These are phyloP conservation scores for Mortierella sp. DNA, from an alignment of 371 early-diverging fungal genomes.

Conservation along the genomic window DNA sequence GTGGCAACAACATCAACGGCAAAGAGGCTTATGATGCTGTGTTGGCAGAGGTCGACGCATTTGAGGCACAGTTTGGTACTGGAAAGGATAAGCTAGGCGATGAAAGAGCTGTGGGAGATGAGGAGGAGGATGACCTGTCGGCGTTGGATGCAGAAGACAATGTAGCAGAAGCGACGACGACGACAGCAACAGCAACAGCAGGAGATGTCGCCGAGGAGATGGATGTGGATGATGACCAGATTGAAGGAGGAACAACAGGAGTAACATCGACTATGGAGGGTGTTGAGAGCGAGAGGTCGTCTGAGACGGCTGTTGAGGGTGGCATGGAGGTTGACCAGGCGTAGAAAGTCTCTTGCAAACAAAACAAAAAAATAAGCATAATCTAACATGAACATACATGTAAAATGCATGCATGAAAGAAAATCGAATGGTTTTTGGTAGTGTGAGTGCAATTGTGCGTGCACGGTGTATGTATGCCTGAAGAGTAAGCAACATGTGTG, in stretches of 20 bases:
- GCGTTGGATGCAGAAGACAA: background rate
- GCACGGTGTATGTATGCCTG: background rate
- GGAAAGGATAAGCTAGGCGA: background rate
- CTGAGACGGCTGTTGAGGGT: background rate
- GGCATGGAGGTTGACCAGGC: constrained; percentile 30
- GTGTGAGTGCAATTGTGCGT: background rate
- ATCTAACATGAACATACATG: background rate
- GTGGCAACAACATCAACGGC: constrained; percentile 3
- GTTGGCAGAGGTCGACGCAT: constrained; percentile 16
- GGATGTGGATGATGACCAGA: constrained; percentile 18
- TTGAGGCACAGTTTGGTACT: background rate
- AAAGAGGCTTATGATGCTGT: constrained; percentile 22
- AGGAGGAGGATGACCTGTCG: background rate
- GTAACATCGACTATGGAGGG: constrained; percentile 14
- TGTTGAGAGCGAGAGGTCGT: constrained; percentile 5
- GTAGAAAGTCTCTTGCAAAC: background rate
- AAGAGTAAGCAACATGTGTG: background rate
- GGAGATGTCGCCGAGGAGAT: constrained; percentile 9
- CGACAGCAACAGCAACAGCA: background rate
- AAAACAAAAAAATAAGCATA: background rate
- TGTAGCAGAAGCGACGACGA: background rate
- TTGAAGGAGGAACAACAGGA: background rate
- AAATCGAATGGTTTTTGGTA: background rate
- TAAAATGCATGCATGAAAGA: background rate
- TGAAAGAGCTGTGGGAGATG: background rate